Conservation (phyloP, 2,329 filamentous ascomycete species). For the Fusarium sp. region DNA sequence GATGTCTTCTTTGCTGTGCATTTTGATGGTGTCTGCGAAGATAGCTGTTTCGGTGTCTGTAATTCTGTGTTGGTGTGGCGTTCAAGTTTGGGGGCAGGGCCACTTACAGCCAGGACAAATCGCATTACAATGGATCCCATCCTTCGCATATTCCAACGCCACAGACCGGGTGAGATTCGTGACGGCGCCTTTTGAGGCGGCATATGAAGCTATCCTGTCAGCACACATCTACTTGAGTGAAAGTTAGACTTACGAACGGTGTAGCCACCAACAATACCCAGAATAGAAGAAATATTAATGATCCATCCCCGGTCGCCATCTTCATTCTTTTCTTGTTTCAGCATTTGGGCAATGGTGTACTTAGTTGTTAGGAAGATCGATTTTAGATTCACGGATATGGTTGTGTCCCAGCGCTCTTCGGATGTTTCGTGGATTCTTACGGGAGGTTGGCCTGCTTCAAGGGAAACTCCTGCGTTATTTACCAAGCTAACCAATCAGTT, state of each 20-base stretch:
- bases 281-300: conserved; percentile 59
- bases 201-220: conserved; percentile 51
- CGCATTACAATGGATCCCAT: conserved; percentile 63
- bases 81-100: no score
- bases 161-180: conserved; percentile 60
- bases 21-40: conserved; percentile 38
- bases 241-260: conserved; percentile 31
- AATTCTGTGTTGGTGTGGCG: no score
- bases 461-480: conserved; percentile 58
- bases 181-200: conserved; percentile 62
- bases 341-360: conserved; percentile 60
- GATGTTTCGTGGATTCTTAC: conserved; percentile 57
- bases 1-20: conserved; percentile 29
- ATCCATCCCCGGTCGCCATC: conserved; percentile 60
- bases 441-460: conserved; percentile 28
- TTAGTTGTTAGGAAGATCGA: conserved; percentile 57
- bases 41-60: conserved; percentile 46
- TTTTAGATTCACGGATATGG: conserved; percentile 52
- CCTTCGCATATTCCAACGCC: conserved; percentile 60
- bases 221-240: fast-evolving
- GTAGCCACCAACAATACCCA: conserved; percentile 51
- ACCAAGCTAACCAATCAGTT: conserved; percentile 46
- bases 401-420: conserved; percentile 58
- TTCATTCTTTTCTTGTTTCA: conserved; percentile 55
- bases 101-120: conserved; percentile 61